Evolutionary conservation across 2,329 filamentous ascomycete species (phyloP).

Genomic region (Cladosporium sp.): DNA sequence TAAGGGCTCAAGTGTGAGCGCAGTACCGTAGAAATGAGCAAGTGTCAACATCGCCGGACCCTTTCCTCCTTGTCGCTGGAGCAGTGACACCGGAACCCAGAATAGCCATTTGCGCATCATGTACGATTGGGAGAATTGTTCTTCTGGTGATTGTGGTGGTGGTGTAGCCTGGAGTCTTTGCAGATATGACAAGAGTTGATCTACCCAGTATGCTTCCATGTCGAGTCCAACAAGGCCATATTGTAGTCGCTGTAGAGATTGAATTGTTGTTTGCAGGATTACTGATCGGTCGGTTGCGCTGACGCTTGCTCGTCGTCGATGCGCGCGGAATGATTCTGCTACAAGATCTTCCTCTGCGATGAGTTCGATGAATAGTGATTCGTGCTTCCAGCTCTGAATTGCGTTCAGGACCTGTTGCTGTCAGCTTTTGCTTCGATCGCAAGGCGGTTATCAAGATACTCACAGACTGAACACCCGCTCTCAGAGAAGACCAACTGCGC

Average conservation of each 20-base stretch:
- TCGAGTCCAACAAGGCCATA: slow-evolving; percentile 48
- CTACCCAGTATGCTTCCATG: slow-evolving; percentile 51
- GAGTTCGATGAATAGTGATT: slow-evolving; percentile 82
- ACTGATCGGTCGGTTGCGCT: slow-evolving; percentile 29
- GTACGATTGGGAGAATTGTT: slow-evolving; percentile 88
- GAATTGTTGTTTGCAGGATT: slow-evolving; percentile 45
- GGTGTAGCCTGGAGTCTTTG: slow-evolving; percentile 46
- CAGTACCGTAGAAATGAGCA: slow-evolving; percentile 88
- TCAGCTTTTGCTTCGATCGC: slow-evolving; percentile 25
- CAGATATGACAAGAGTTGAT: slow-evolving; percentile 51
- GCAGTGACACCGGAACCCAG: slow-evolving; percentile 85
- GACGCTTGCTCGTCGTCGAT: slow-evolving; percentile 26
- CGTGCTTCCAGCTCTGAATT: slow-evolving; percentile 86
- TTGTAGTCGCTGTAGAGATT: slow-evolving; percentile 47
- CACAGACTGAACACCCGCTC: slow-evolving; percentile 88
- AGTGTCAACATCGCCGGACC: slow-evolving; percentile 79
- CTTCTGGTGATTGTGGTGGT: slow-evolving; percentile 60
- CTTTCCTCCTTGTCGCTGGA: slow-evolving; percentile 75
- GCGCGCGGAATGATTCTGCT: slow-evolving; percentile 28
- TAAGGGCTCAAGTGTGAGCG: slow-evolving; percentile 82
- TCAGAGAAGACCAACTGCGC: slow-evolving; percentile 89
- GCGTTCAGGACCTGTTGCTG: slow-evolving; percentile 72
- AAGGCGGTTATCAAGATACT: slow-evolving; percentile 40
- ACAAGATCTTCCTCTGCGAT: slow-evolving; percentile 68
- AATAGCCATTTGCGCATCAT: slow-evolving; percentile 90